Percentiles rank a stretch among this genome's conserved stretches.
Evolutionary conservation across 208 protist genomes (phyloP).

Genomic region (Trypanosoma boissoni): DNA sequence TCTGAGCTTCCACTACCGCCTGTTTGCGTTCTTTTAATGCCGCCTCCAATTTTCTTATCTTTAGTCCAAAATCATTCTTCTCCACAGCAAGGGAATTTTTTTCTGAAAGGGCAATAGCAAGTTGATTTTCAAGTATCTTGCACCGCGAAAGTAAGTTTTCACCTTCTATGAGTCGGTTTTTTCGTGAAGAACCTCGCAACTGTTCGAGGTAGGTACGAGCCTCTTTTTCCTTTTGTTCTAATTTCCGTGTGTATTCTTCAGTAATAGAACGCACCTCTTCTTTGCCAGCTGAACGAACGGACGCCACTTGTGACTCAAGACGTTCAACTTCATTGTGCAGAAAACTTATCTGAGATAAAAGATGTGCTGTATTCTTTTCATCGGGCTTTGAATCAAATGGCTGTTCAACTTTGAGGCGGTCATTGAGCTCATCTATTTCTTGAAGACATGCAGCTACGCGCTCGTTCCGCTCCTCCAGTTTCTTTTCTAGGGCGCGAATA

Average conservation of each 20-base stretch:
- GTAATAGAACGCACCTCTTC: constrained; percentile 27
- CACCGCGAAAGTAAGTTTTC: constrained; percentile 48
- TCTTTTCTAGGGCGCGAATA: constrained; percentile 15
- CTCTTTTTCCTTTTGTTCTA: constrained; percentile 52
- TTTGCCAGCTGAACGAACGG: constrained; percentile 27
- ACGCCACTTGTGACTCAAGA: constrained; percentile 45
- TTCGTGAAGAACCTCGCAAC: constrained; percentile 6
- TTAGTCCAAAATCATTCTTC: constrained; percentile 45
- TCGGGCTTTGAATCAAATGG: background rate
- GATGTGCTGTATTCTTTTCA: constrained; percentile 38
- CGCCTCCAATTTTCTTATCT: constrained; percentile 52
- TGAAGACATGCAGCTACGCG: constrained; percentile 16
- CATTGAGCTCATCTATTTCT: constrained; percentile 22
- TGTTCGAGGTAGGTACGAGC: constrained; percentile 25
- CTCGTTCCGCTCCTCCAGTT: constrained; percentile 22
- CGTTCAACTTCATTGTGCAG: constrained; percentile 80
- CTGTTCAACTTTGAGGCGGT: background rate
- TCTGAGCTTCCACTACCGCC: constrained; percentile 33
- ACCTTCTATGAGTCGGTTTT: constrained; percentile 20
- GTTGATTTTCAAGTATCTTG: constrained; percentile 63
- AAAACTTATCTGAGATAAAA: constrained; percentile 73
- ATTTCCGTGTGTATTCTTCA: constrained; percentile 44
- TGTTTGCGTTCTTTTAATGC: constrained; percentile 39
- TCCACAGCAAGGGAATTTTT: constrained; percentile 58
- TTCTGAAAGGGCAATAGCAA: constrained; percentile 61